Evolutionary conservation across 2,329 filamentous ascomycete genomes (phyloP), one percentile per base, ranked within the genome.

Genomic region (Sphaerostilbella broomeana): DNA sequence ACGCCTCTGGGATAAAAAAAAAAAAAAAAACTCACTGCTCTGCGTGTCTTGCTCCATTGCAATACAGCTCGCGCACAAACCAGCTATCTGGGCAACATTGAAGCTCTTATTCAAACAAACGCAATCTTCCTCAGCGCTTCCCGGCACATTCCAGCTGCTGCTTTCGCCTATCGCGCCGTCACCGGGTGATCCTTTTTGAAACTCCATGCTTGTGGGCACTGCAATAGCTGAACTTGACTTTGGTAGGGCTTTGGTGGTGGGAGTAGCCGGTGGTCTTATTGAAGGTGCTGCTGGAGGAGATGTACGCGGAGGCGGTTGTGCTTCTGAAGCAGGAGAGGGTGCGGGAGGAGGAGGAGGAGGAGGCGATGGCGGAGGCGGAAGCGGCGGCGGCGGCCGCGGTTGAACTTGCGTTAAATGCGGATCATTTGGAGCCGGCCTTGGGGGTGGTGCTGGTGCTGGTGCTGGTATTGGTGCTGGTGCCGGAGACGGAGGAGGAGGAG

Each of bases 91-190:
- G 22, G 57, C 51, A 10, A 67, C 64, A 31, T 67, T 52, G 36
- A 67, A 67, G 46, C 64, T 67, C 38, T 51, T 47, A 36, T 67
- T 65, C 6, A 45, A 35, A 35, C 64, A 67, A 4, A 64, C 58
- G 36, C 64, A 67, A 11, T 54, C 45, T 36, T 52, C 48, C 40
- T 67, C 64, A 2, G 52, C 52, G 12, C 31, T 29, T 6, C 24
- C 40, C n/a, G 15, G 21, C 9, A 22, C 19, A 6, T 13, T 25
- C 28, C 13, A 29, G 51, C 48, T 19, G 44, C 45, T 7, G 39
- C 27, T 34, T 32, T 22, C 38, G 34, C 15, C 28, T 34, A 26
- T 32, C 28, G 35, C 17, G 35, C 13, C 47, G 12, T 16, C 40
- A 17, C 10, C 13, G 4, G 13, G n/a, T 4, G 22, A 25, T 3